Evolutionary conservation across 352 stramenopile genomes (phyloP).

Genomic region (Pythium rishiriense): DNA sequence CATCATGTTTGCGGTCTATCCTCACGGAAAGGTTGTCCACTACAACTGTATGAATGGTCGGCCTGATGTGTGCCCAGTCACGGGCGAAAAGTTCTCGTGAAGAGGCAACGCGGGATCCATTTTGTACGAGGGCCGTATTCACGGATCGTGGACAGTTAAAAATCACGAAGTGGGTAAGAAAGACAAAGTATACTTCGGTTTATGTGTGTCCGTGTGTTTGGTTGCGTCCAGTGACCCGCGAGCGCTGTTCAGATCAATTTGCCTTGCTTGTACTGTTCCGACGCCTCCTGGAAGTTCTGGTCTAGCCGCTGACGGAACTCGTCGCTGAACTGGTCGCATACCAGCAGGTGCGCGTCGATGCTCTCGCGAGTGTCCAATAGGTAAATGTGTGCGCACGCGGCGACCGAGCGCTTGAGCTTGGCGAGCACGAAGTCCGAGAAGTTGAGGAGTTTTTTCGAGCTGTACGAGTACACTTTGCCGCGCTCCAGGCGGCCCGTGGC

Average conservation of each 20-base stretch:
- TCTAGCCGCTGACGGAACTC: constrained; percentile 44
- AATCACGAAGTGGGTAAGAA: not conserved
- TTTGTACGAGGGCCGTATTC: not conserved
- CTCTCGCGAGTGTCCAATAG: constrained; percentile 52
- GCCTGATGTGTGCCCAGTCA: constrained; percentile 80
- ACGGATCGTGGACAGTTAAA: constrained; percentile 12
- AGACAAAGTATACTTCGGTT: constrained; percentile 21
- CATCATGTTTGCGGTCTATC: constrained; percentile 88
- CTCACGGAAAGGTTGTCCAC: constrained; percentile 84
- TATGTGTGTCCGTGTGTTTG: constrained; percentile 1
- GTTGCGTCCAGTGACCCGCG: not conserved
- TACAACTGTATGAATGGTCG: constrained; percentile 89
- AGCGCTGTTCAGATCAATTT: constrained; percentile 5
- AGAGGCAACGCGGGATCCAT: not conserved
- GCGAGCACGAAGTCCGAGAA: constrained; percentile 66
- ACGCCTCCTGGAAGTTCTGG: constrained; percentile 31
- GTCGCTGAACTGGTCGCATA: constrained; percentile 68
- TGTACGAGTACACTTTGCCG: constrained; percentile 57
- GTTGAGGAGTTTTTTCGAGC: constrained; percentile 44
- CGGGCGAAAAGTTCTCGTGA: constrained; percentile 77
- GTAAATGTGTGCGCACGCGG: constrained; percentile 71
- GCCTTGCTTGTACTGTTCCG: constrained; percentile 33
- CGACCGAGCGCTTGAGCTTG: constrained; percentile 44
- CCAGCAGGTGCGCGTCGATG: constrained; percentile 72
- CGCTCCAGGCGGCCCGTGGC: constrained; percentile 47